Conservation (phyloP, 306 rosid species). For the Prosopis cineraria region DNA sequence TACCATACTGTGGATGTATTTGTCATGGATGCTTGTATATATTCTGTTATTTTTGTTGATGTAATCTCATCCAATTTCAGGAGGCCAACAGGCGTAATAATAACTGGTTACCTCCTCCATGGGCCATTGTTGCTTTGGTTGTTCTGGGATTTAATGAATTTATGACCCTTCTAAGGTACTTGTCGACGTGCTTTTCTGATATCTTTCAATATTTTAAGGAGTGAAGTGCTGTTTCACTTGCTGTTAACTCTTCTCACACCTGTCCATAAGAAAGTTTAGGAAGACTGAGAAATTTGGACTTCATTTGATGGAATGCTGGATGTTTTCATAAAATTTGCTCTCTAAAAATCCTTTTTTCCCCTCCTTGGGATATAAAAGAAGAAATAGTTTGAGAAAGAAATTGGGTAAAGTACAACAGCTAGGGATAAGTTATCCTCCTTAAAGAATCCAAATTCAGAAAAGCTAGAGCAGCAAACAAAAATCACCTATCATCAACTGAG, state of each 20-base stretch:
- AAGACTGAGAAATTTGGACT: not conserved
- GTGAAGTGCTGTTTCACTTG: not conserved
- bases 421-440: not conserved
- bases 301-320: not conserved
- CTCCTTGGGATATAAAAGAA: not conserved
- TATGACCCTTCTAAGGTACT: constrained; percentile 79
- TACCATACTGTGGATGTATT: constrained; percentile 1
- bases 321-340: not conserved
- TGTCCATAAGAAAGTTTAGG: not conserved
- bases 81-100: constrained; percentile 80
- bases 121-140: constrained; percentile 86
- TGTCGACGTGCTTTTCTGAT: not conserved
- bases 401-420: not conserved
- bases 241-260: not conserved
- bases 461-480: not conserved
- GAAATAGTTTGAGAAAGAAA: constrained; percentile 1
- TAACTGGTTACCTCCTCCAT: constrained; percentile 96
- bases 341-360: not conserved
- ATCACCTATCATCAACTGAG: not conserved
- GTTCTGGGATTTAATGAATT: constrained; percentile 88
- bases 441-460: not conserved
- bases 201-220: constrained; percentile 11
- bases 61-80: constrained; percentile 48
- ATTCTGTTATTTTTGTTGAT: constrained; percentile 1
- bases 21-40: constrained; percentile 9